Evolutionary conservation across 2,329 filamentous ascomycete genomes (phyloP), one percentile per base, ranked within the genome.

Genomic region (Fusarium incarnatum): DNA sequence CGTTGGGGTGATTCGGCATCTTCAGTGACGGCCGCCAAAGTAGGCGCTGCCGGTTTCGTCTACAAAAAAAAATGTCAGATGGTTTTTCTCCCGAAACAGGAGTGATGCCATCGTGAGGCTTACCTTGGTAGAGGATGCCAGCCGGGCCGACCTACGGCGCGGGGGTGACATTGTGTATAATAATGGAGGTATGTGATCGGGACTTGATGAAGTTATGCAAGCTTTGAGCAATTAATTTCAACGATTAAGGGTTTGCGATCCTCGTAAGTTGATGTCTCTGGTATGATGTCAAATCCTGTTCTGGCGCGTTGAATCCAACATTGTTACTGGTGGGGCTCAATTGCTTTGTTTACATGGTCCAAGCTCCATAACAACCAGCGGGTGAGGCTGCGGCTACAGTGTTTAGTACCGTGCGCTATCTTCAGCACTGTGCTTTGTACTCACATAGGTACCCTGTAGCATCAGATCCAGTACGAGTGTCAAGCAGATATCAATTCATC

Each of bases 21-120:
- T 70, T 88, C 86, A 34, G 76, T 65, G 23, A 88, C 80, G 27
- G 84, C 81, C 13, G 78, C 73, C 32, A 84, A 80, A 58, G 74
- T 79, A 23, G 78, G 75, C 45, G 71, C 66, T 11, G 68, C 64
- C 9, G 78, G 67, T 67, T 77, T 82, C 23, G 62, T 67, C 77
- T 80, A 50, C 20, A 52, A 46, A 55, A 54, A 27, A 44, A 16
- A 30, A 11, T 40, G 59, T 67, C 40, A 76, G 74, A 47, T 53
- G 55, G 34, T 48, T 64, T 41, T 28, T 44, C 49, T 53, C 37
- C 12, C 28, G 12, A 27, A 49, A 63, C 44, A 57, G 53, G 32
- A 20, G 32, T 63, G 63, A 62, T 67, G 46, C 40, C 47, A 70
- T 72, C 54, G 25, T 52, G 56, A 57, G 57, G 44, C 69, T 72